A percentile compares a stretch with the other conserved stretches of the same genome.
These are phyloP conservation scores for Pichia thaimueangensis DNA, from an alignment of 805 yeast genomes.

Conservation along the genomic window DNA sequence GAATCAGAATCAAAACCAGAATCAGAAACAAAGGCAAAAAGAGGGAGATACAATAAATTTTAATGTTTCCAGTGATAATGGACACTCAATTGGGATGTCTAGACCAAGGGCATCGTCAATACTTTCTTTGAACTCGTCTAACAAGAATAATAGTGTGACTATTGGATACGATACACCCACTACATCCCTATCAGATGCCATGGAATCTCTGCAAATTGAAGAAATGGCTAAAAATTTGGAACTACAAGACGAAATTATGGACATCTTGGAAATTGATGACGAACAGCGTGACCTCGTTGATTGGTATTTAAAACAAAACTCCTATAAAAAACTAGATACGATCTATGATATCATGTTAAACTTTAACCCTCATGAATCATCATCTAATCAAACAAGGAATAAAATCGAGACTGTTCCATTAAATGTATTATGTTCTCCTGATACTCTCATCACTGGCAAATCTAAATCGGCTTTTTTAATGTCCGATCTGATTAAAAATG, in stretches of 20 bases:
- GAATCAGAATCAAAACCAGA: no score
- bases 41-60: no score
- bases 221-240: slow-evolving; percentile 7
- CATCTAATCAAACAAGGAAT: neutral
- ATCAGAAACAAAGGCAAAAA: no score
- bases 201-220: neutral
- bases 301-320: slow-evolving; percentile 12
- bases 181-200: slow-evolving; percentile 8
- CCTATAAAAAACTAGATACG: slow-evolving; percentile 10
- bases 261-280: slow-evolving; percentile 8
- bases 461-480: neutral
- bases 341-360: slow-evolving; percentile 18
- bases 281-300: slow-evolving; percentile 10
- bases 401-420: neutral
- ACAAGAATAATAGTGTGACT: no score
- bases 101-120: no score
- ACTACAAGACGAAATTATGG: slow-evolving; percentile 15
- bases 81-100: no score
- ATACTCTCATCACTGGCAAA: neutral
- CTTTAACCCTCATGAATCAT: slow-evolving; percentile 15
- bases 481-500: slow-evolving; percentile 1
- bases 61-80: no score
- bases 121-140: no score
- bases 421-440: neutral
- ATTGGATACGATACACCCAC: no score